Conservation (phyloP, 306 rosid species). For the Adenanthera pavonina region DNA sequence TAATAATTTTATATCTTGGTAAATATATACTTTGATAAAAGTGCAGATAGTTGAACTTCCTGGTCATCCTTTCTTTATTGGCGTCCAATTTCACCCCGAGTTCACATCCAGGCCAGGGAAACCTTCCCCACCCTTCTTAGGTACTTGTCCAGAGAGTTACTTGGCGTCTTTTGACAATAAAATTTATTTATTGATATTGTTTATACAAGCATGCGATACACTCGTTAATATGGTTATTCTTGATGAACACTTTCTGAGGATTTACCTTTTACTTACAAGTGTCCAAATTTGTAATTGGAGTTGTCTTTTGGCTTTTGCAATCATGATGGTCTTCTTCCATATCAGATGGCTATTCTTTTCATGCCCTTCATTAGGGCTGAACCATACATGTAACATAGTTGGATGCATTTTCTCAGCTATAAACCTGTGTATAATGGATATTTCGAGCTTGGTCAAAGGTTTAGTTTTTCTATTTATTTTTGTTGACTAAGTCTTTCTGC, state of each 20-base stretch:
- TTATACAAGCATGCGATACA: conserved; percentile 3
- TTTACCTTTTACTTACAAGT: background rate
- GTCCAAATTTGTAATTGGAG: background rate
- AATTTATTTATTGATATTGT: background rate
- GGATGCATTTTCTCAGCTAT: conserved; percentile 2
- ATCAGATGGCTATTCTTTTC: background rate
- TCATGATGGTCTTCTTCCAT: conserved; percentile 3
- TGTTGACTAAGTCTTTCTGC: background rate
- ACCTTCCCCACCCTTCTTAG: conserved; percentile 76
- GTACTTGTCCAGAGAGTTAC: conserved; percentile 41
- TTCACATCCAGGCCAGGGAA: conserved; percentile 84
- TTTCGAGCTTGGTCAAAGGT: background rate
- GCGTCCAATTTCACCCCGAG: conserved; percentile 88
- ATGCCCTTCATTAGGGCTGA: conserved; percentile 1
- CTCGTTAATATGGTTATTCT: background rate
- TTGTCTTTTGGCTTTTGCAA: background rate
- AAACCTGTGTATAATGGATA: background rate
- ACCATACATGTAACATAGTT: background rate
- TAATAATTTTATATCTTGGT: conserved; percentile 4
- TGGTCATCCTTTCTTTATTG: conserved; percentile 73
- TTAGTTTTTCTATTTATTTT: background rate
- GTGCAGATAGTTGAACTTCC: conserved; percentile 73
- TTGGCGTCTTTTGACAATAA: background rate
- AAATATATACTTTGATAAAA: conserved; percentile 11
- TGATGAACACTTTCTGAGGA: background rate